Evolutionary conservation across 2,329 filamentous ascomycete genomes (phyloP), one percentile per base, ranked within the genome.

Genomic region (Conoideocrella luteorostrata): DNA sequence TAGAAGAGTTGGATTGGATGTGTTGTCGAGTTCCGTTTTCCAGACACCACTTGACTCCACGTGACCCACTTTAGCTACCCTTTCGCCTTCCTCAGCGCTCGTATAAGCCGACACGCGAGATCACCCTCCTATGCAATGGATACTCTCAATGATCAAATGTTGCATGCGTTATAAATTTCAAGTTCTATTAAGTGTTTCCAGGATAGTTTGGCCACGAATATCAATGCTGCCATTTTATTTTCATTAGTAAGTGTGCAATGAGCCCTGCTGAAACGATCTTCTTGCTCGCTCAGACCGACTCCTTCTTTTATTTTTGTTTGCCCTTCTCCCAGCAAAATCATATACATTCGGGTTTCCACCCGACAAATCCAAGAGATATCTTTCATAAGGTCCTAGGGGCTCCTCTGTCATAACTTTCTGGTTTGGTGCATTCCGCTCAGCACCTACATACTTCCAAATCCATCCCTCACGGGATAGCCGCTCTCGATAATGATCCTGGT

Each of bases 361-460:
- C 15, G 69, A 63, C 50, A 76, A 45, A 33, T 65, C 57, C 12
- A 78, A 53, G 13, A 78, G 47, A 47, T 71, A 68, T 37, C 67
- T 57, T 56, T 79, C 74, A 55, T 71, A 78, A 1, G 71, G 73
- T 0, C 75, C 75, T 4, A 79, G 51, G 4, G 63, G 69, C 53
- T 78, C 75, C 51, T 80, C 76, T 4, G 72, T 61, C 64, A 80
- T 62, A 22, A 67, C 60, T 20, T 60, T 59, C 48, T 65, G 56
- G 35, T 50, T 58, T 35, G 69, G 67, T 7, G 69, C 70, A 2
- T 62, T 53, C 17, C 53, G 50, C 42, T 72, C 64, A 0, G 63
- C 57, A 0, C 75, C 75, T 13, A 59, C 54, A 37, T 75, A 80
- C 53, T 74, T 69, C 75, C 75, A 80, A 2, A 74, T 59, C 75